Evolutionary conservation across 2,329 filamentous ascomycete genomes (phyloP).

Genomic region (Ceratocystis lukuohia): DNA sequence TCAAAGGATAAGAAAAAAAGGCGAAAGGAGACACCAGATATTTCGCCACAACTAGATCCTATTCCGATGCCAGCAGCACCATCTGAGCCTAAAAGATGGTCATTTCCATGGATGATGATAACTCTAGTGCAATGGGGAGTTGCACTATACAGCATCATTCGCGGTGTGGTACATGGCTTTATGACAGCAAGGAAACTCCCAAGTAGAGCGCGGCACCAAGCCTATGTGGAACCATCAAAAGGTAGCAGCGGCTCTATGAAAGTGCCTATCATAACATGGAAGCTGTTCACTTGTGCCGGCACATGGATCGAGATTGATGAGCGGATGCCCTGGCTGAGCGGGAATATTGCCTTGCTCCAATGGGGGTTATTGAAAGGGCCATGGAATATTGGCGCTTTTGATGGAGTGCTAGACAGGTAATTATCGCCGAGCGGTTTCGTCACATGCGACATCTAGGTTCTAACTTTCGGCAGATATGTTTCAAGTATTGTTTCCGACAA

Average conservation of each 20-base stretch:
- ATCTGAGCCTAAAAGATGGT: conserved; percentile 25
- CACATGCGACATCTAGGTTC: neutral
- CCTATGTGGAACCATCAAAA: conserved; percentile 16
- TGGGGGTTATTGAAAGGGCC: conserved; percentile 60
- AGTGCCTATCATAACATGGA: conserved; percentile 62
- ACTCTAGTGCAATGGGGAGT: conserved; percentile 42
- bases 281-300: conserved; percentile 59
- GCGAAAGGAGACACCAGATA: neutral
- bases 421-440: conserved; percentile 27
- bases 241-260: conserved; percentile 24
- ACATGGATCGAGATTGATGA: conserved; percentile 58
- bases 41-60: neutral
- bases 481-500: conserved; percentile 43
- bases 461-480: conserved; percentile 35
- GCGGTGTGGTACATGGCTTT: conserved; percentile 39
- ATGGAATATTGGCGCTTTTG: conserved; percentile 57
- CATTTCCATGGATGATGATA: conserved; percentile 40
- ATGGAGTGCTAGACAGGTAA: conserved; percentile 85
- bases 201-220: conserved; percentile 20
- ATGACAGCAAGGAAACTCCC: conserved; percentile 22
- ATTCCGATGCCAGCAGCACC: neutral
- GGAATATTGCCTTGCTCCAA: conserved; percentile 61
- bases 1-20: conserved; percentile 14
- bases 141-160: conserved; percentile 47
- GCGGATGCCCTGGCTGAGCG: conserved; percentile 85